These are phyloP conservation scores for Fragaria iinumae DNA, from an alignment of 306 rosid species.

Conservation along the genomic window DNA sequence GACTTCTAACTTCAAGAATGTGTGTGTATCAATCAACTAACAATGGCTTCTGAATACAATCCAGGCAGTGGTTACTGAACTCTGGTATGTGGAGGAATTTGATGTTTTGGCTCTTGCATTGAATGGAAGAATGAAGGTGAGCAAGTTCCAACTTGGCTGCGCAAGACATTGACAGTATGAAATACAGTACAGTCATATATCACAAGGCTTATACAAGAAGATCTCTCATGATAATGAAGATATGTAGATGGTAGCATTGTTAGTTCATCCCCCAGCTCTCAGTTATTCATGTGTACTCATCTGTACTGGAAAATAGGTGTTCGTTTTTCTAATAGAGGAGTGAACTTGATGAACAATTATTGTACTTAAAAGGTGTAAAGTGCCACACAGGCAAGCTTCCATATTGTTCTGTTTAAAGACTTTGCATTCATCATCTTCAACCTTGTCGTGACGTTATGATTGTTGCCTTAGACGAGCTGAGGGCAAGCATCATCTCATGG, in stretches of 20 bases:
- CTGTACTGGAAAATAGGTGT: background rate
- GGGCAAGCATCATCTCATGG: constrained; percentile 11
- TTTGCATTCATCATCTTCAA: background rate
- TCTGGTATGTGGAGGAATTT: constrained; percentile 96
- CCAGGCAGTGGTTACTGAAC: constrained; percentile 79
- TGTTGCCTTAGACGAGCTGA: background rate
- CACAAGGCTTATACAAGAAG: background rate
- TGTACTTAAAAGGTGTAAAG: background rate
- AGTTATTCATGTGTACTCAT: background rate
- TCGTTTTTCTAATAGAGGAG: background rate
- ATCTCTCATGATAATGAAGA: background rate
- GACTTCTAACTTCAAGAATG: background rate
- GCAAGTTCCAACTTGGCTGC: constrained; percentile 70
- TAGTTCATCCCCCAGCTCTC: background rate
- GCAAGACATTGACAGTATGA: constrained; percentile 35
- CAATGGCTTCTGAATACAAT: constrained; percentile 17
- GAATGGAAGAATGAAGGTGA: constrained; percentile 79
- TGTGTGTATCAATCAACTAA: background rate
- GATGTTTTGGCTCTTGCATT: constrained; percentile 90
- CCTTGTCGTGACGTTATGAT: background rate
- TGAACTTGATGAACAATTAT: background rate
- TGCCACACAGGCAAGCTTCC: background rate
- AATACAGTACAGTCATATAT: background rate
- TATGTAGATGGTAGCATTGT: background rate
- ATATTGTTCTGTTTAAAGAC: background rate